Evolutionary conservation across 257 asterid species (phyloP).

Genomic region (Jaltomata sinuosa): DNA sequence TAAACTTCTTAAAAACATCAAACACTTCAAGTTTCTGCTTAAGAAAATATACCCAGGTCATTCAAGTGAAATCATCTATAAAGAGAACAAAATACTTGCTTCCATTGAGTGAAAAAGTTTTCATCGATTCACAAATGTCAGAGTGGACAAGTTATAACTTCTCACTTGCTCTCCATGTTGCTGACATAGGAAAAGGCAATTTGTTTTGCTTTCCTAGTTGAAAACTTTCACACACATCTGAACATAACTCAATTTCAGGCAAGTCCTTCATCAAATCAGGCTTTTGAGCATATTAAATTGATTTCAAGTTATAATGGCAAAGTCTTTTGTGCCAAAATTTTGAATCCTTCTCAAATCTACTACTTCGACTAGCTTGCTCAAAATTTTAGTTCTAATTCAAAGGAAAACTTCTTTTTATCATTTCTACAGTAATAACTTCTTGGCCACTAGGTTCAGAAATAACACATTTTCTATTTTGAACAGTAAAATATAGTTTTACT

Average conservation of each 20-base stretch:
- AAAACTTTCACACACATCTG: background rate
- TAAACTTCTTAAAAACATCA: background rate
- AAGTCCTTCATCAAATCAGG: background rate
- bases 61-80: background rate
- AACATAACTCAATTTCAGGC: background rate
- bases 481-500: background rate
- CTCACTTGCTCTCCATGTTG: background rate
- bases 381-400: background rate
- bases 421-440: background rate
- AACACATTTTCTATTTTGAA: background rate
- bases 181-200: background rate
- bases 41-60: background rate
- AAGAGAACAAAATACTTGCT: background rate
- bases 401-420: background rate
- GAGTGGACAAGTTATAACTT: background rate
- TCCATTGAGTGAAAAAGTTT: background rate
- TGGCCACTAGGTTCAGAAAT: too few species aligned
- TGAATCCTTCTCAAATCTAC: background rate
- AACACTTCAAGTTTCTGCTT: background rate
- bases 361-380: background rate
- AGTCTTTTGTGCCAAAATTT: background rate
- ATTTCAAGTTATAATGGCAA: background rate
- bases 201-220: background rate
- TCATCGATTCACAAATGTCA: background rate
- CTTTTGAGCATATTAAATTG: background rate